Evolutionary conservation across 2,329 filamentous ascomycete genomes (phyloP).

Genomic region (Macrophomina phaseolina): DNA sequence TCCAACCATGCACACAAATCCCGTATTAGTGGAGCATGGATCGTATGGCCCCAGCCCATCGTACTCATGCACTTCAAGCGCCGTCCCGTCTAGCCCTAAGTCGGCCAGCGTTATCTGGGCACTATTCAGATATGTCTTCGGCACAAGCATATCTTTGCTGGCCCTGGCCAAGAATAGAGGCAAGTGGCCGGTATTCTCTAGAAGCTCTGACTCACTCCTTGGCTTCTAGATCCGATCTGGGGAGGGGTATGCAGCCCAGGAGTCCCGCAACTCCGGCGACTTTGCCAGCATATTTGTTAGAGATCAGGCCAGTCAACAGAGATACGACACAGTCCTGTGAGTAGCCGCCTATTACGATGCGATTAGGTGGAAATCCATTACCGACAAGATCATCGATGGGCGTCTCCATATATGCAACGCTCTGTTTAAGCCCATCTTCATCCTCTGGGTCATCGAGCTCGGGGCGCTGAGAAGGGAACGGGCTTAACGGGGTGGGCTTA

Average conservation of each 20-base stretch:
- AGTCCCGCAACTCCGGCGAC: constrained; percentile 51
- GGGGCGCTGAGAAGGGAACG: constrained; percentile 47
- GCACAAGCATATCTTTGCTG: constrained; percentile 55
- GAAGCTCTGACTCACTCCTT: constrained; percentile 44
- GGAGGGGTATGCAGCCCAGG: constrained; percentile 55
- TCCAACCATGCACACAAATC: constrained; percentile 54
- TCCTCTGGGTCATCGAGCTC: constrained; percentile 55
- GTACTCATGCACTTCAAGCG: constrained; percentile 53
- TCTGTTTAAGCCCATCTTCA: constrained; percentile 50
- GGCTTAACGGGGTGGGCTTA: constrained; percentile 48
- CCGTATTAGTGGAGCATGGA: constrained; percentile 50
- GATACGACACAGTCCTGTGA: constrained; percentile 56
- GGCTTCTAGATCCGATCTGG: constrained; percentile 46
- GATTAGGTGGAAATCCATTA: constrained; percentile 47
- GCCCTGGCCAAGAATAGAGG: constrained; percentile 56
- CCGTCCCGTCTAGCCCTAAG: constrained; percentile 47
- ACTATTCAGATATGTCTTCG: constrained; percentile 49
- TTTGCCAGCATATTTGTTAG: constrained; percentile 46
- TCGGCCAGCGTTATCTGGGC: constrained; percentile 49
- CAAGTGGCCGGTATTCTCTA: constrained; percentile 42
- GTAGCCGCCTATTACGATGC: constrained; percentile 56
- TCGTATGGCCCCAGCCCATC: constrained; percentile 56
- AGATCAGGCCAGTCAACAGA: constrained; percentile 50
- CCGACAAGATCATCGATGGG: constrained; percentile 50
- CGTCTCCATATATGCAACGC: constrained; percentile 48